A percentile compares a stretch with the other conserved stretches of the same genome.
These are phyloP conservation scores for Ascochyta viciae-villosae DNA, from an alignment of 2,329 filamentous ascomycete species.

Conservation along the genomic window DNA sequence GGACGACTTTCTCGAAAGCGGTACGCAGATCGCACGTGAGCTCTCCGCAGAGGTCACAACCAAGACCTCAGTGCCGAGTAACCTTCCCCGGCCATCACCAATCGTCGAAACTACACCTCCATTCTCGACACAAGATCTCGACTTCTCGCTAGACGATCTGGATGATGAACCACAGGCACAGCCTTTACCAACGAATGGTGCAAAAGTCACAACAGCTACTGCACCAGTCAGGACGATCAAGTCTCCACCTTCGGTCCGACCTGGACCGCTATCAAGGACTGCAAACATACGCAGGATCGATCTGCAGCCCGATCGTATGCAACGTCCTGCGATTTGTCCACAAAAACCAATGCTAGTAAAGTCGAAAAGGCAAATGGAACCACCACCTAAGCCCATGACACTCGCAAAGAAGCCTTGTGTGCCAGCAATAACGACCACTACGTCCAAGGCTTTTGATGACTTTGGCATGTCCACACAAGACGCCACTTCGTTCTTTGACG, in stretches of 20 bases:
- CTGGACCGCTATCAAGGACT: slow-evolving; percentile 8
- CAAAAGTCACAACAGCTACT: not conserved
- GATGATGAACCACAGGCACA: slow-evolving; percentile 32
- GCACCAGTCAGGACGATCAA: not conserved
- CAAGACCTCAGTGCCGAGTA: not conserved
- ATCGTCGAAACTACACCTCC: slow-evolving; percentile 23
- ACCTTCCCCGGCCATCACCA: not conserved
- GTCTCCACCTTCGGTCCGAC: slow-evolving; percentile 2
- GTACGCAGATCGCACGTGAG: slow-evolving; percentile 55
- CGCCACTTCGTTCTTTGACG: slow-evolving; percentile 35
- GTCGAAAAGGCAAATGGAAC: slow-evolving; percentile 5
- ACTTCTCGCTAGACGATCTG: slow-evolving; percentile 52
- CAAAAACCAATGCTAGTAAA: not conserved
- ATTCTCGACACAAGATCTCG: slow-evolving; percentile 51
- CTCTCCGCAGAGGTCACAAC: slow-evolving; percentile 32
- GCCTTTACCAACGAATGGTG: not conserved
- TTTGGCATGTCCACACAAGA: slow-evolving; percentile 40
- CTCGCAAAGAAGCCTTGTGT: slow-evolving; percentile 6
- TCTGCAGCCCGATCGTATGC: not conserved
- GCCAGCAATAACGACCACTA: not conserved
- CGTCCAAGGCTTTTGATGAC: slow-evolving; percentile 18
- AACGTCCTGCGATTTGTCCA: not conserved
- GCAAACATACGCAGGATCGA: slow-evolving; percentile 10
- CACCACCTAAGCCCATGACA: slow-evolving; percentile 4
- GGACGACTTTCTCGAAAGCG: slow-evolving; percentile 55